A percentile compares a stretch with the other conserved stretches of the same genome.
Conservation (phyloP, 805 yeast genomes). For the Saccharomycopsis javanensis region DNA sequence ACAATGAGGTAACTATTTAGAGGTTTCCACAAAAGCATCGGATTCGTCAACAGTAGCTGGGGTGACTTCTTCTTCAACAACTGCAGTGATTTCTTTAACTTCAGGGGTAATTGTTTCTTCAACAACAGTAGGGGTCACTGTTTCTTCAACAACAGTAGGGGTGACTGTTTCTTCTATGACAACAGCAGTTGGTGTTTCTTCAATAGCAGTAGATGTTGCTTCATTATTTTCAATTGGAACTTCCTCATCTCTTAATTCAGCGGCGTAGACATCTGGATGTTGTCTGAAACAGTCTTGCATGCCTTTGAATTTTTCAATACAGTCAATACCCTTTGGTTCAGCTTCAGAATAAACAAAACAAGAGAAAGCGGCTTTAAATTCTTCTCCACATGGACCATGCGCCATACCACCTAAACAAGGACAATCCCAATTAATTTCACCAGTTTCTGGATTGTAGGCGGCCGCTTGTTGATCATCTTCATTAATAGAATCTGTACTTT, state of each 20-base stretch:
- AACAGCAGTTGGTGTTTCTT: conserved; percentile 18
- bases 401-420: conserved; percentile 99
- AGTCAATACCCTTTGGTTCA: conserved; percentile 95
- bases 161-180: conserved; percentile 15
- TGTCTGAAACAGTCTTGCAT: conserved; percentile 94
- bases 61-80: conserved; percentile 2
- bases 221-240: conserved; percentile 28
- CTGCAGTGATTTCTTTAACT: not conserved
- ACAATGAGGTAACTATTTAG: not conserved
- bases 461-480: conserved; percentile 12
- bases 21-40: conserved; percentile 5
- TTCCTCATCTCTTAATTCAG: conserved; percentile 77
- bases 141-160: conserved; percentile 17
- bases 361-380: conserved; percentile 86
- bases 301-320: conserved; percentile 77
- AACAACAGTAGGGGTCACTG: conserved; percentile 16
- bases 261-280: conserved; percentile 89
- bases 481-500: not conserved
- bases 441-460: conserved; percentile 64
- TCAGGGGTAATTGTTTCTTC: not conserved
- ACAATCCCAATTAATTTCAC: conserved; percentile 98
- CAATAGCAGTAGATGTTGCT: conserved; percentile 18
- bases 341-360: conserved; percentile 90
- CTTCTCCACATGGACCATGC: conserved; percentile 95
- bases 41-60: conserved; percentile 20